Conservation (phyloP, 192 early-diverging fungal species). For the Entophlyctis helioformis region DNA sequence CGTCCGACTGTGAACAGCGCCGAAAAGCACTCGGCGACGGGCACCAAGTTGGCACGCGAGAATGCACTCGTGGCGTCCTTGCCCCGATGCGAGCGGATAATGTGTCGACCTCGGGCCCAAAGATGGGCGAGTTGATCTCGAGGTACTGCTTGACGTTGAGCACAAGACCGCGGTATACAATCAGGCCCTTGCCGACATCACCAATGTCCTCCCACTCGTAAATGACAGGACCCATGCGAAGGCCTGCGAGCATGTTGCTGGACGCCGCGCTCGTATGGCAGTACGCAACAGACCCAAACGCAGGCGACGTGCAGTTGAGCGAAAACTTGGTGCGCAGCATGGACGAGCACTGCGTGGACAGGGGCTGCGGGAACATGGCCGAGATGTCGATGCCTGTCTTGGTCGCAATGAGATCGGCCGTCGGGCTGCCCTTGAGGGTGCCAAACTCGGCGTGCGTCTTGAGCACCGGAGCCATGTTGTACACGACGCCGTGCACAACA, state of each 20-base stretch:
- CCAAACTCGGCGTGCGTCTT: constrained; percentile 8
- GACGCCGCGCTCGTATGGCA: constrained; percentile 8
- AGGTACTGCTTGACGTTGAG: constrained; percentile 23
- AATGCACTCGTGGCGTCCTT: constrained; percentile 9
- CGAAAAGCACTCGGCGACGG: constrained; percentile 13
- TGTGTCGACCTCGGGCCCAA: constrained; percentile 8
- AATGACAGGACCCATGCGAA: constrained; percentile 10
- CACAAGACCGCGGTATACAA: constrained; percentile 19
- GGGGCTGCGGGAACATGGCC: constrained; percentile 11
- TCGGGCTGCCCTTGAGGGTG: background rate
- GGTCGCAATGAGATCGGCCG: background rate
- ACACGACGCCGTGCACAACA: constrained; percentile 21
- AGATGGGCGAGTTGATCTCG: constrained; percentile 1
- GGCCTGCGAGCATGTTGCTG: background rate
- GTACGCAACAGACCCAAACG: constrained; percentile 1
- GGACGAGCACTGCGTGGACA: constrained; percentile 2
- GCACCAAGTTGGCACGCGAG: constrained; percentile 1
- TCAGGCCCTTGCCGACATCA: background rate
- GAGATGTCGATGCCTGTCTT: constrained; percentile 18
- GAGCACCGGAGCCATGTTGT: constrained; percentile 12
- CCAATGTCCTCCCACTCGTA: constrained; percentile 18
- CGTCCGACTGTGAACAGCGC: constrained; percentile 15
- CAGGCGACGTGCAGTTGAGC: constrained; percentile 6
- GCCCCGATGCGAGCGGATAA: constrained; percentile 8
- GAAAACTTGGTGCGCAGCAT: constrained; percentile 3